Evolutionary conservation across 768 basidiomycete genomes (phyloP).

Genomic region (Neoboletus subvelutipes): DNA sequence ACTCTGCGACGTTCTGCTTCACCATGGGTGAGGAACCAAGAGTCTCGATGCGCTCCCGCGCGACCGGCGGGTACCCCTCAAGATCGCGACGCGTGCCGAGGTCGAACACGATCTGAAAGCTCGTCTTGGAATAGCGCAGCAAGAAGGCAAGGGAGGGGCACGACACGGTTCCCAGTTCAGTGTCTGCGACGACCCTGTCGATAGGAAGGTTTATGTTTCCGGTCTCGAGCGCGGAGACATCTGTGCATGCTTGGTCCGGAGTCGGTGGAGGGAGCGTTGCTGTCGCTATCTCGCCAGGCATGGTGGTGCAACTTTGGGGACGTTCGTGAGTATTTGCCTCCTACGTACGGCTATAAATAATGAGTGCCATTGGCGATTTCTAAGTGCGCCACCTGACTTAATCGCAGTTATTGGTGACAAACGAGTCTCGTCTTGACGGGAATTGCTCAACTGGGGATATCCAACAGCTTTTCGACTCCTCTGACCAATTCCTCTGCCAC

Average conservation of each 20-base stretch:
- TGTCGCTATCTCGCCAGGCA: conserved; percentile 6
- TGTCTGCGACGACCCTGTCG: conserved; percentile 38
- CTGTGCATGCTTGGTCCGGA: conserved; percentile 48
- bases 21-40: conserved; percentile 6
- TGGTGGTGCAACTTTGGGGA: background rate
- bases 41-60: conserved; percentile 21
- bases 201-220: conserved; percentile 44
- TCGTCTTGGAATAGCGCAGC: conserved; percentile 45
- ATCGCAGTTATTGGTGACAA: background rate
- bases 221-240: conserved; percentile 56
- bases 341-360: background rate
- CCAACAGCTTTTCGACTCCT: no score
- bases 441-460: no score
- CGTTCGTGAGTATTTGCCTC: background rate
- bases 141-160: no score
- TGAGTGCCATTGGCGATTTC: background rate
- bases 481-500: no score
- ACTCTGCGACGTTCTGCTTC: conserved; percentile 44
- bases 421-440: no score
- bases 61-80: conserved; percentile 39
- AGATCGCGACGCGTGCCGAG: conserved; percentile 53
- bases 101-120: conserved; percentile 50
- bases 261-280: conserved; percentile 11
- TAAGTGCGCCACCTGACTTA: background rate
- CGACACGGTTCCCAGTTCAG: conserved; percentile 26